Conservation (phyloP, 2,329 filamentous ascomycete genomes). For the Alternaria novae-zelandiae region DNA sequence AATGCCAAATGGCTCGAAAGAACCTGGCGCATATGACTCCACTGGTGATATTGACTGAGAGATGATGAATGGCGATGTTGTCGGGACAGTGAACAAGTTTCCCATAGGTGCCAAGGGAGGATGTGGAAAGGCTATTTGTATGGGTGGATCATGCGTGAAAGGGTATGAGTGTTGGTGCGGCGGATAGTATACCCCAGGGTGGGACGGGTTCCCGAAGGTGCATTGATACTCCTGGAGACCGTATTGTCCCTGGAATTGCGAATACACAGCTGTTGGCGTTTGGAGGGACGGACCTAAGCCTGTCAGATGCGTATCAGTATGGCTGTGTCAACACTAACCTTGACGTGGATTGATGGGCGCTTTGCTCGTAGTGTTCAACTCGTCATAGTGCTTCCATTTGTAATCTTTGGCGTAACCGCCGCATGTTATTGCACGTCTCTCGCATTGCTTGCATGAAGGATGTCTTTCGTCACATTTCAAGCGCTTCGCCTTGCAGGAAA, state of each 20-base stretch:
- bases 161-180: constrained; percentile 16
- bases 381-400: constrained; percentile 75
- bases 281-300: constrained; percentile 15
- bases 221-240: constrained; percentile 10
- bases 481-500: constrained; percentile 75
- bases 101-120: constrained; percentile 9
- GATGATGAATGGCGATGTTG: constrained; percentile 31
- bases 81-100: constrained; percentile 19
- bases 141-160: constrained; percentile 13
- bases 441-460: constrained; percentile 70
- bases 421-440: constrained; percentile 68
- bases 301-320: constrained; percentile 12
- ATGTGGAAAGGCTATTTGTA: constrained; percentile 18
- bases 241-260: background rate
- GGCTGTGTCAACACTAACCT: constrained; percentile 40
- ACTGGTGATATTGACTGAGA: constrained; percentile 36
- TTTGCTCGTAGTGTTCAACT: constrained; percentile 62
- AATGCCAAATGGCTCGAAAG: constrained; percentile 45
- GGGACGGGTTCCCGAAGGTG: constrained; percentile 9
- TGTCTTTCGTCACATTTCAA: constrained; percentile 78
- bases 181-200: constrained; percentile 17
- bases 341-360: constrained; percentile 54
- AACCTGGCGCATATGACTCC: constrained; percentile 45
- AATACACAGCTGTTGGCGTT: constrained; percentile 5
- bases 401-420: constrained; percentile 78